Evolutionary conservation across 352 stramenopile species (phyloP), one percentile per base, ranked within the genome.

Genomic region (Peronospora belbahrii): DNA sequence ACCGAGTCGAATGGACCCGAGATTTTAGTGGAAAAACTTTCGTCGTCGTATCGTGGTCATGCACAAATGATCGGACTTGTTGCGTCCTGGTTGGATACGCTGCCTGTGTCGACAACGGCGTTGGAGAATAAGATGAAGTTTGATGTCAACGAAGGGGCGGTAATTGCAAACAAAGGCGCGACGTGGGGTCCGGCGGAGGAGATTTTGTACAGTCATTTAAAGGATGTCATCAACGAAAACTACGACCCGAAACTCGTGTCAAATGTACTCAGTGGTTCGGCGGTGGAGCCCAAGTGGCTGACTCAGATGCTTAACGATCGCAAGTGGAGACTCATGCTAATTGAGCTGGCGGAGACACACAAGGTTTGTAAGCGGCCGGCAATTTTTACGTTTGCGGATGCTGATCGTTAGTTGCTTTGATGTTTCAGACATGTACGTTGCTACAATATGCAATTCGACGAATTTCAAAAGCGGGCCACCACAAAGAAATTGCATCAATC

Each of bases 401-500:
- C 27, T 63, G 24, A 63, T 40, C 13, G 18, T 34, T 9, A 24
- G 19, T 1, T 53, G 42, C 20, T 56, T 42, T 42, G 35, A 6
- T 30, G 35, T 25, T 41, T 13, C 30, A 93, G 82, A 84, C 68
- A 0, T 94, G 82, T 38, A 87, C 65, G 32, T 57, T 94, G 20
- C 56, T 94, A 4, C 82, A 94, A 42, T 94, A 94, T 46, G 82
- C 82, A 1, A 89, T 94, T 33, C 74, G 79, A 35, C 70, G 79
- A 8, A 94, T 94, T 42, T 94, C 82, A 0, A 79, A 88, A 40
- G 82, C 82, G 23, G 82, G 82, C 0, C 74, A 94, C 36, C 82
- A 94, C 69, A 91, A 94, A 44, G 82, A 94, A 39, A 90, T 94
- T 41, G 82, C 82, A 2, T 91, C 82, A 0, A 89, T 88, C 24